Conservation (phyloP, 1,284 basidiomycete genomes). For the Schizophyllum amplum region DNA sequence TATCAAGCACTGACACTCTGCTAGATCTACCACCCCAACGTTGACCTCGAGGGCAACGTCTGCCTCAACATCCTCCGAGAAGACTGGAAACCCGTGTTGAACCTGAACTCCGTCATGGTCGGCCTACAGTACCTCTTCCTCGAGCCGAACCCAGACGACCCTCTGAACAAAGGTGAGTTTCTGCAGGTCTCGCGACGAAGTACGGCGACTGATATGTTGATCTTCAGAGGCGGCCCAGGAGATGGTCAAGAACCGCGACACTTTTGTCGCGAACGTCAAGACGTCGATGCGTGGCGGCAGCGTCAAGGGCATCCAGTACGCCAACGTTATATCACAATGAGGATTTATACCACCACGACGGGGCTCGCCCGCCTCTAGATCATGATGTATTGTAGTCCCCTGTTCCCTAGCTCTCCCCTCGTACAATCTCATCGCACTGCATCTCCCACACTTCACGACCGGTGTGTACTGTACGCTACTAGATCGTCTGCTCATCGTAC, state of each 20-base stretch:
- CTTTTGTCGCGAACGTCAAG: slow-evolving; percentile 79
- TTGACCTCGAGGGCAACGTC: slow-evolving; percentile 96
- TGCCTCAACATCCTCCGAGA: slow-evolving; percentile 97
- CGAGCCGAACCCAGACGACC: slow-evolving; percentile 98
- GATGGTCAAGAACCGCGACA: slow-evolving; percentile 75
- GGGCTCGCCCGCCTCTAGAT: not conserved
- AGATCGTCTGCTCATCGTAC: not conserved
- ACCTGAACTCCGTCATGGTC: slow-evolving; percentile 95
- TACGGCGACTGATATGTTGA: slow-evolving; percentile 3
- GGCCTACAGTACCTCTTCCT: slow-evolving; percentile 97
- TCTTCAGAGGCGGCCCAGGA: slow-evolving; percentile 88
- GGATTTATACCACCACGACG: too few relatives aligned
- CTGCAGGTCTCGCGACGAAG: not conserved
- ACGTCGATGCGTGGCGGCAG: slow-evolving; percentile 72
- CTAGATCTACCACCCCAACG: slow-evolving; percentile 98
- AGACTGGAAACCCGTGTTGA: slow-evolving; percentile 99
- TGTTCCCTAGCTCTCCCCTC: not conserved
- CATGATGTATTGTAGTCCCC: not conserved
- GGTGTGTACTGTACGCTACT: not conserved
- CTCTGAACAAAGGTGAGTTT: slow-evolving; percentile 88
- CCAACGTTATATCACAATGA: slow-evolving; percentile 45
- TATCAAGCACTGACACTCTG: not conserved
- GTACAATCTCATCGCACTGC: not conserved
- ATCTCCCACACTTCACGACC: not conserved
- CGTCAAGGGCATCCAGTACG: slow-evolving; percentile 73